Base-by-base conservation (phyloP, 176 grass and related monocot species). In the Juncus inflexus region DNA sequence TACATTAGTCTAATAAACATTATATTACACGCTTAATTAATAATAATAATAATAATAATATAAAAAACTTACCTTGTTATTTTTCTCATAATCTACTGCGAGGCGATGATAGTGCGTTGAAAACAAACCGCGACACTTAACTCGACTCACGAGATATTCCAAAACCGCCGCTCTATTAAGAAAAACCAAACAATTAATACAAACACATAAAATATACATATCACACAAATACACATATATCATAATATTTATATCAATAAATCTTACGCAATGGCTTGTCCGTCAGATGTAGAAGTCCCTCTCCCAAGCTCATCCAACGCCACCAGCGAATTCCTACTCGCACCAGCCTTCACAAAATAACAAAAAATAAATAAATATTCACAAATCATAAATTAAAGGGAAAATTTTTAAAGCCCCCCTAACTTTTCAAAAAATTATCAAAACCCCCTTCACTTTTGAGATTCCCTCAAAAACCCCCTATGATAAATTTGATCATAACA, bases 251-350 rank as follows among this genome's bases (percentile, higher is more conserved):
- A 72, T 52, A 67, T 79, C 9, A 76, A 47, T 6, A 47, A 47
- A 47, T 47, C 43, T 78, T 80, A 97, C 92, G 92, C 92, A 19
- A 97, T 97, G 71, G 87, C 92, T 84, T 97, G 92, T 56, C 92
- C 92, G 88, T 97, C 92, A 81, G 92, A 97, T 76, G 92, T 97
- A 28, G 92, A 91, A 74, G 92, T 91, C 63, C 92, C 92, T 40
- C 92, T 84, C 3, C 87, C 92, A 89, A 97, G 92, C 70, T 97
- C 92, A 76, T 97, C 92, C 78, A 97, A 83, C 78, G 75, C 92
- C 61, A 97, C 87, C 35, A 97, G 70, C 68, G 92, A 89, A 78
- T 89, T 83, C 76, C 85, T 87, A 47, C 87, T 97, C 52, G 92
- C 92, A 61, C 76, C 90, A 74, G 87, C 83, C 92, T 97, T 74